A percentile compares a stretch with the other conserved stretches of the same genome.
Conservation (phyloP, 2,329 filamentous ascomycete species). For the Alternaria ethzedia region DNA sequence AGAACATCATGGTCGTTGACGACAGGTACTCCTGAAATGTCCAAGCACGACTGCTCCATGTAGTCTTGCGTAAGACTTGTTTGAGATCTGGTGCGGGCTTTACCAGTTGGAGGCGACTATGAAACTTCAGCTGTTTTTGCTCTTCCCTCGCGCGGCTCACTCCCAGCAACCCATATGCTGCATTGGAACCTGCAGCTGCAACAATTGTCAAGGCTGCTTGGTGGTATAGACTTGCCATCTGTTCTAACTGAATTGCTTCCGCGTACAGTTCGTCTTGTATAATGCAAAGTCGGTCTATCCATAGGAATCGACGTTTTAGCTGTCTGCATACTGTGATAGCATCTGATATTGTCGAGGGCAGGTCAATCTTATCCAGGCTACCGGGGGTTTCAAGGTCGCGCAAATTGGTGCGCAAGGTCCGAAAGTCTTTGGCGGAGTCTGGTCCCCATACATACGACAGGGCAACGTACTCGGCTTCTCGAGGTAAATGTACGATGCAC, state of each 20-base stretch:
- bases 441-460: constrained; percentile 10
- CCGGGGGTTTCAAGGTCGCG: background rate
- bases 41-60: background rate
- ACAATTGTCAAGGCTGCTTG: constrained; percentile 5
- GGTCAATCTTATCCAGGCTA: background rate
- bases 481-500: background rate
- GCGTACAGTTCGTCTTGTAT: constrained; percentile 1
- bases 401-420: background rate
- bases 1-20: constrained; percentile 7
- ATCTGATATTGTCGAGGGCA: constrained; percentile 3
- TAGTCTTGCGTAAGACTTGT: background rate
- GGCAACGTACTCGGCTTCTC: background rate
- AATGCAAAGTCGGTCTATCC: constrained; percentile 11
- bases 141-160: background rate
- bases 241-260: constrained; percentile 1
- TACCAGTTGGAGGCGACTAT: background rate
- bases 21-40: constrained; percentile 13
- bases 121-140: background rate
- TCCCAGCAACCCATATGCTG: constrained; percentile 4
- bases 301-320: constrained; percentile 2
- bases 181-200: background rate
- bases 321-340: background rate
- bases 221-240: constrained; percentile 14
- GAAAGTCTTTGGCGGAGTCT: background rate
- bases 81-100: background rate